A percentile compares a stretch with the other conserved stretches of the same genome.
Conservation (phyloP, 805 yeast species). For the Phaffomyces opuntiae region DNA sequence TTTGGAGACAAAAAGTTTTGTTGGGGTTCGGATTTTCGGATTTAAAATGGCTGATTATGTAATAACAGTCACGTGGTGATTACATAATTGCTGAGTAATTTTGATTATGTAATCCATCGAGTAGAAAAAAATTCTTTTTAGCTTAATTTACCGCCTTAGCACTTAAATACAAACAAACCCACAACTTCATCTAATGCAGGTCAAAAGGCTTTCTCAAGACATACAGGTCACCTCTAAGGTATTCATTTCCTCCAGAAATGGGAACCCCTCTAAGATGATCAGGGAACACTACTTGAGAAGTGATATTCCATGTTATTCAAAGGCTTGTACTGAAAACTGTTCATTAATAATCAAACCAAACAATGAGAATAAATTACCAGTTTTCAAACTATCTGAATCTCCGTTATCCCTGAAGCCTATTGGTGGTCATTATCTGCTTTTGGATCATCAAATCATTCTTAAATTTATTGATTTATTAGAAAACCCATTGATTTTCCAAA, state of each 20-base stretch:
- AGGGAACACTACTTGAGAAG: conserved; percentile 89
- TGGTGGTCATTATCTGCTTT: conserved; percentile 64
- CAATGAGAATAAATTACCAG: conserved; percentile 60
- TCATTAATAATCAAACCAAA: conserved; percentile 46
- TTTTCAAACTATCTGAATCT: conserved; percentile 52
- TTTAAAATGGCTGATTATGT: too few relatives aligned
- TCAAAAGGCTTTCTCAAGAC: conserved; percentile 41
- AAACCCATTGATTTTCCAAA: conserved; percentile 66
- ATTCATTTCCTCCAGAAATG: conserved; percentile 83
- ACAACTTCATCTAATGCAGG: conserved; percentile 1
- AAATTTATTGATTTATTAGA: conserved; percentile 89
- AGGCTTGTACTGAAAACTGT: conserved; percentile 57
- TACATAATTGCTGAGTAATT: too few relatives aligned
- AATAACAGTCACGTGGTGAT: too few relatives aligned
- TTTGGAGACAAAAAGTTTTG: too few relatives aligned
- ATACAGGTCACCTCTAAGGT: conserved; percentile 78
- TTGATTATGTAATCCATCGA: too few relatives aligned
- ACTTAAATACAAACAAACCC: not conserved
- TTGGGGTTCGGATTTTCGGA: too few relatives aligned
- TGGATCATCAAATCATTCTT: conserved; percentile 84
- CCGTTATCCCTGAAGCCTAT: conserved; percentile 47
- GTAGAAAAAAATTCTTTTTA: too few relatives aligned
- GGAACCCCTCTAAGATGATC: conserved; percentile 84
- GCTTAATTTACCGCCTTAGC: too few relatives aligned
- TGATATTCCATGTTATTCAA: conserved; percentile 88